Evolutionary conservation across 345 rosid genomes (phyloP).

Genomic region (Moricandia moricandioides): DNA sequence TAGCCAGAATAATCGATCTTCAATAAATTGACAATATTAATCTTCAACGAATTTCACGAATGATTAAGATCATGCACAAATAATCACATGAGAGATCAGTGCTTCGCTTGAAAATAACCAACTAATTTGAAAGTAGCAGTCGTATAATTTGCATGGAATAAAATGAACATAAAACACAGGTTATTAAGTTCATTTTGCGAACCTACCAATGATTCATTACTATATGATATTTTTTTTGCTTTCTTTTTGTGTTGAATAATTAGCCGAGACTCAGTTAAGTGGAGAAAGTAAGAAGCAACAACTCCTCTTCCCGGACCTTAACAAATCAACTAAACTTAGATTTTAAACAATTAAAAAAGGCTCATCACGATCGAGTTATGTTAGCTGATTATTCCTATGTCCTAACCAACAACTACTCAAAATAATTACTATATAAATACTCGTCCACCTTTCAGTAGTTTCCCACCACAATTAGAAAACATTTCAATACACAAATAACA

Average conservation of each 20-base stretch:
- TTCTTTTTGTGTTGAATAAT: slow-evolving; percentile 2
- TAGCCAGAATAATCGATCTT: background rate
- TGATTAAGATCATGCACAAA: background rate
- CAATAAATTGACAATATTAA: background rate
- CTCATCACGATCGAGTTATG: background rate
- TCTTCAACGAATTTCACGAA: background rate
- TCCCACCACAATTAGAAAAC: slow-evolving; percentile 24
- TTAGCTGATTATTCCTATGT: slow-evolving; percentile 6
- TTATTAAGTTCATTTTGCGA: background rate
- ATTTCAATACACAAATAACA: slow-evolving; percentile 24
- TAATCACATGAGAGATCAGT: background rate
- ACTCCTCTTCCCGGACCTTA: slow-evolving; percentile 28
- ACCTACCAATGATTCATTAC: background rate
- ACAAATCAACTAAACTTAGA: slow-evolving; percentile 18
- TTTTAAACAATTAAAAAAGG: background rate
- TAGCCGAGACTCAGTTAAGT: slow-evolving; percentile 10
- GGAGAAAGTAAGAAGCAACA: slow-evolving; percentile 30
- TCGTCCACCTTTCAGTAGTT: slow-evolving; percentile 1
- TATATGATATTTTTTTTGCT: background rate
- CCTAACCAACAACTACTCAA: slow-evolving; percentile 14
- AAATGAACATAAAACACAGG: background rate
- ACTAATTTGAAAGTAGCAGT: background rate
- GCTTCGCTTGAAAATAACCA: background rate
- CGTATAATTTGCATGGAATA: background rate
- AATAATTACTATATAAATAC: slow-evolving; percentile 18